These are phyloP conservation scores for Teratosphaeria viscida DNA, from an alignment of 2,329 filamentous ascomycete genomes.

Conservation along the genomic window DNA sequence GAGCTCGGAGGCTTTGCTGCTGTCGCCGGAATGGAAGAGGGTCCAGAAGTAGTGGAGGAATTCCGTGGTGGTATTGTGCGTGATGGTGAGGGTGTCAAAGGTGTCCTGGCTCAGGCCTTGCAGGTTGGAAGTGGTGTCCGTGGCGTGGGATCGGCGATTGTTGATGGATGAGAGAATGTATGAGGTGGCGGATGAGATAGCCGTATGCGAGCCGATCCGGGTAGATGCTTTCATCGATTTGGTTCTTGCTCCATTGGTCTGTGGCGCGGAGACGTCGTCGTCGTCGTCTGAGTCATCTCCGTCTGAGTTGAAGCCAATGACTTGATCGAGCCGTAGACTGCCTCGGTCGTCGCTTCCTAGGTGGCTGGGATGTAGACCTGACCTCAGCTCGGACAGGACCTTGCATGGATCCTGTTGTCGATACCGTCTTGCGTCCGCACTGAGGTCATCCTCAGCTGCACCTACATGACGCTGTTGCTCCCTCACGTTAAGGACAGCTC, in stretches of 20 bases:
- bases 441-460: conserved; percentile 29
- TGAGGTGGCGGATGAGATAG: conserved; percentile 53
- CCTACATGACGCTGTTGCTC: conserved; percentile 70
- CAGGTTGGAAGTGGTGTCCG: conserved; percentile 17
- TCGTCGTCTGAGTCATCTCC: conserved; percentile 50
- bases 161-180: conserved; percentile 57
- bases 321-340: conserved; percentile 43
- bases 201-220: conserved; percentile 60
- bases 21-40: conserved; percentile 81
- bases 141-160: conserved; percentile 31
- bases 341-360: conserved; percentile 21
- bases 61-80: conserved; percentile 86
- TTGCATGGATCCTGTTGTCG: conserved; percentile 58
- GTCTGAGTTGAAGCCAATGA: conserved; percentile 60
- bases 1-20: conserved; percentile 63
- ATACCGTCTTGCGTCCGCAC: conserved; percentile 46
- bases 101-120: conserved; percentile 33
- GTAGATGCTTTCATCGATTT: conserved; percentile 31
- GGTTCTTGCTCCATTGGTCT: conserved; percentile 7
- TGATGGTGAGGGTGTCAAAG: conserved; percentile 57
- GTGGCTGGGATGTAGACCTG: conserved; percentile 46
- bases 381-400: conserved; percentile 54
- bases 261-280: conserved; percentile 30
- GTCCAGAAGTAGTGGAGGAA: conserved; percentile 98
- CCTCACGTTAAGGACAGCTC: conserved; percentile 76